Base-by-base conservation (phyloP, 2,329 filamentous ascomycete species). In the Teratosphaeria pseudoeucalypti region DNA sequence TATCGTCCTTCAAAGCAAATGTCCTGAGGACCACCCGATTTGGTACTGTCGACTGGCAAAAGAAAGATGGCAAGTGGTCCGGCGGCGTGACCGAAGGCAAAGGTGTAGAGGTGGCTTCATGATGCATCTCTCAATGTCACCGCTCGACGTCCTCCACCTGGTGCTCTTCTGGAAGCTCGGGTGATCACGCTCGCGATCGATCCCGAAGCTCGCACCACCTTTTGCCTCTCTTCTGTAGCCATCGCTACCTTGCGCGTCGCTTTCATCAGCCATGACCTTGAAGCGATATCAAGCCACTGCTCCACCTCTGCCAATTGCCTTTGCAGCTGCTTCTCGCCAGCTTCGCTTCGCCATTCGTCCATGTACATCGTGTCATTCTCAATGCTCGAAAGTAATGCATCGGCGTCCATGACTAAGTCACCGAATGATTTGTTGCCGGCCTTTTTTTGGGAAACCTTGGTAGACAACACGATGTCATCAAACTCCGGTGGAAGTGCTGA, bases 1-100 rank as follows among this genome's bases (percentile, higher is more conserved):
- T 76, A 34, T 65, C 67, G 29, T 68, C 64, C 56, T 73, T 76
- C 67, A 72, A 72, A 60, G 73, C 70, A 11, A 74, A 69, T 52
- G 67, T 76, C 16, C 61, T 76, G 57, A 68, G 73, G 14, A 72
- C 71, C 7, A 68, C 65, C 4, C 70, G 62, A 26, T 67, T 73
- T 34, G 71, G 68, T 10, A 66, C 68, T 16, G 66, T 74, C 29
- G 70, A 72, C 7, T 74, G 71, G 71, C 63, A 67, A 54, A 70
- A 65, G 56, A 68, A 71, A 37, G 62, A 67, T 39, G 67, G 65
- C 14, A 67, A 67, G 54, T 73, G 71, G 71, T 58, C 61, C 9
- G 69, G 71, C n/a, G 69, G 69, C 39, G 66, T 65, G 6, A 64
- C 62, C 56, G 60, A 63, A 27, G 64, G 65, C 10, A 59, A 59